Percentiles rank a stretch among this genome's conserved stretches.
These are phyloP conservation scores for Cyathus striatus DNA, from an alignment of 768 basidiomycete genomes.

Conservation along the genomic window DNA sequence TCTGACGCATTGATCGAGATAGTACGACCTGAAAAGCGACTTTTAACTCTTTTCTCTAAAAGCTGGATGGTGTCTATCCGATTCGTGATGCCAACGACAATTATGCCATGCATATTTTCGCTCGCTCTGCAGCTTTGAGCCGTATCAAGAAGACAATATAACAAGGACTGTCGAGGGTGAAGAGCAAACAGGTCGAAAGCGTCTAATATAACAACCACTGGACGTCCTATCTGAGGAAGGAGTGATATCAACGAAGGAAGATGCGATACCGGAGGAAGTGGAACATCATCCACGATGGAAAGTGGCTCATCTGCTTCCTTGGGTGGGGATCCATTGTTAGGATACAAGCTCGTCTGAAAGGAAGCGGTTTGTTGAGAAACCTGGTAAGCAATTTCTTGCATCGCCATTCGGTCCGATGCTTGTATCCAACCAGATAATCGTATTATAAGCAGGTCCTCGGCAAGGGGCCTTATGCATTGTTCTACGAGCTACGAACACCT, in stretches of 20 bases:
- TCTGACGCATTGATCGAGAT: constrained; percentile 67
- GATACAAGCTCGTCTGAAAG: constrained; percentile 29
- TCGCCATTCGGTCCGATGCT: constrained; percentile 81
- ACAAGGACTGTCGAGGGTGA: constrained; percentile 86
- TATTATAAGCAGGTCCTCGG: constrained; percentile 61
- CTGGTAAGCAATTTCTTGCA: constrained; percentile 88
- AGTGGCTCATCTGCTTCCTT: constrained; percentile 29
- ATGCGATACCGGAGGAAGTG: constrained; percentile 60
- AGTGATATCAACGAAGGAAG: constrained; percentile 71
- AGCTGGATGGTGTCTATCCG: constrained; percentile 85
- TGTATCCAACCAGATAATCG: constrained; percentile 85
- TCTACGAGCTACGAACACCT: constrained; percentile 50
- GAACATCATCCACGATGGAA: constrained; percentile 45
- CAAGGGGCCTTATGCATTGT: constrained; percentile 41
- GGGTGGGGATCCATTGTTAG: constrained; percentile 16
- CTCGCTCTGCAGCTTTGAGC: constrained; percentile 78
- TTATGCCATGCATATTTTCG: constrained; percentile 59
- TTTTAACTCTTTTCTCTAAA: constrained; percentile 96
- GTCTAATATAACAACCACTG: constrained; percentile 81
- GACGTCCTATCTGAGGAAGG: constrained; percentile 74
- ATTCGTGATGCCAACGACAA: constrained; percentile 82
- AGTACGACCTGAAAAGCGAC: constrained; percentile 91
- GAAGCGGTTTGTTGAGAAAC: constrained; percentile 70
- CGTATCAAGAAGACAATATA: constrained; percentile 94
- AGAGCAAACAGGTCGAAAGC: constrained; percentile 91